A percentile compares a stretch with the other conserved stretches of the same genome.
phyloP scores from a whole-genome alignment of 495 filamentous ascomycete species.

The Annulohypoxylon moriforme region DNA sequence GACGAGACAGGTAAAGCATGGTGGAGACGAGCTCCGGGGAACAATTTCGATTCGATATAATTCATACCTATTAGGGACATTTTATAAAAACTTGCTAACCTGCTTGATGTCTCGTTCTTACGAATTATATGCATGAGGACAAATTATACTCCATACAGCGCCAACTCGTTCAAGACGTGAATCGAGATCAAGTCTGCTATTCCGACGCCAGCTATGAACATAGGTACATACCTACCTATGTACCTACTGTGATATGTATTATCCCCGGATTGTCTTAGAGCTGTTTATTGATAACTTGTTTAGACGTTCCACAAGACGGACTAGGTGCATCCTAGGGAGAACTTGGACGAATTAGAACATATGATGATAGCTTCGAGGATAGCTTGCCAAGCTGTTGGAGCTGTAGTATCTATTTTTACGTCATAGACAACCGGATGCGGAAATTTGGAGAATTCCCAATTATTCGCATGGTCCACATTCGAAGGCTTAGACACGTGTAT shows the following conservation, averaged over 20 bases:
- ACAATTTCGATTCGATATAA: slow-evolving; percentile 8
- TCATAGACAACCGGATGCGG: slow-evolving; percentile 42
- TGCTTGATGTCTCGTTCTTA: slow-evolving; percentile 5
- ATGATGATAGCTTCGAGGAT: slow-evolving; percentile 6
- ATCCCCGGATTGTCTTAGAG: slow-evolving; percentile 22
- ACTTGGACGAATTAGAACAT: slow-evolving; percentile 16
- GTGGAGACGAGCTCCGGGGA: slow-evolving; percentile 27
- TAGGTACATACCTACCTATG: too few species aligned
- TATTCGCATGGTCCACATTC: slow-evolving; percentile 2
- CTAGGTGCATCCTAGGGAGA: background rate
- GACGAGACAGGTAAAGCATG: slow-evolving; percentile 3
- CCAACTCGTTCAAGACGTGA: slow-evolving; percentile 8
- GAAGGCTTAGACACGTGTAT: slow-evolving; percentile 23
- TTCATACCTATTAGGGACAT: background rate
- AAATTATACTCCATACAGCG: background rate
- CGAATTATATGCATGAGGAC: background rate
- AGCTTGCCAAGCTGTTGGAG: slow-evolving; percentile 15
- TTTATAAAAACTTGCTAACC: slow-evolving; percentile 13
- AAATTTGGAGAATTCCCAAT: slow-evolving; percentile 24
- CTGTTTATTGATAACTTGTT: slow-evolving; percentile 33
- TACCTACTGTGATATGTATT: slow-evolving; percentile 11
- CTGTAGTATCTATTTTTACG: slow-evolving; percentile 27
- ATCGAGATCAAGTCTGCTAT: slow-evolving; percentile 27
- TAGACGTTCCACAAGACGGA: slow-evolving; percentile 25
- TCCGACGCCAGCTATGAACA: background rate